Conservation (phyloP, 2,329 filamentous ascomycete species). For the Raffaelea albimanens region DNA sequence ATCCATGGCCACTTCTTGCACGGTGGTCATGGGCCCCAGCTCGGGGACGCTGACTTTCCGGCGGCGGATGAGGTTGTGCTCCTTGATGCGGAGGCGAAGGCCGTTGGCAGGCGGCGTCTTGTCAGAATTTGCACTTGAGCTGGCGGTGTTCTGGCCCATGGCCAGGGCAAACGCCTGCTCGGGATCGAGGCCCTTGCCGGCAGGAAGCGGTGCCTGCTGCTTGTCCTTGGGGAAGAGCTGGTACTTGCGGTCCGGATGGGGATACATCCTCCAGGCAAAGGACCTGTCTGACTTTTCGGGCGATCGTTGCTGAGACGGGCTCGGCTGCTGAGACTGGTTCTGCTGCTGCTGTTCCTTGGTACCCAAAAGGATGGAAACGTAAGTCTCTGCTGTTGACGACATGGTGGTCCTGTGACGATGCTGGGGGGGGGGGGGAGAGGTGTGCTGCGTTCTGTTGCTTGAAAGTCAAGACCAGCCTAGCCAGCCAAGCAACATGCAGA, state of each 20-base stretch:
- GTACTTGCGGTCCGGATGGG: constrained; percentile 47
- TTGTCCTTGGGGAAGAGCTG: constrained; percentile 50
- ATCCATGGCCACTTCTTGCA: constrained; percentile 59
- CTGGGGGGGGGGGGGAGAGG: constrained; percentile 8
- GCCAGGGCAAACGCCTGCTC: constrained; percentile 38
- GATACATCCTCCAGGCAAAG: constrained; percentile 48
- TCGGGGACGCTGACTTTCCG: constrained; percentile 58
- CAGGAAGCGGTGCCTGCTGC: constrained; percentile 28
- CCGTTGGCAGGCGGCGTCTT: constrained; percentile 2
- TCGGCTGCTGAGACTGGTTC: neutral
- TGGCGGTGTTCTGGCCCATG: constrained; percentile 26
- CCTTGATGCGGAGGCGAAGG: constrained; percentile 45
- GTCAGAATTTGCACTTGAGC: neutral
- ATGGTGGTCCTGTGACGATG: neutral
- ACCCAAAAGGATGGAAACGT: constrained; percentile 12
- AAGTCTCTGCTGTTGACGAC: constrained; percentile 3
- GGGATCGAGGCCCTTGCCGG: constrained; percentile 35
- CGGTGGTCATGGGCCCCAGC: constrained; percentile 58
- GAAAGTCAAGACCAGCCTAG: constrained; percentile 10
- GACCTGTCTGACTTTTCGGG: constrained; percentile 44
- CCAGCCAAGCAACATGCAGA: neutral
- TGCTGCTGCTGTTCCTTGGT: constrained; percentile 15
- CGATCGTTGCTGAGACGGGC: constrained; percentile 1
- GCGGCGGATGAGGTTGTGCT: constrained; percentile 46
- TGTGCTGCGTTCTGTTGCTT: constrained; percentile 5